A percentile compares a stretch with the other conserved stretches of the same genome.
These are phyloP conservation scores for Moelleriella libera DNA, from an alignment of 2,329 filamentous ascomycete genomes.

Conservation along the genomic window DNA sequence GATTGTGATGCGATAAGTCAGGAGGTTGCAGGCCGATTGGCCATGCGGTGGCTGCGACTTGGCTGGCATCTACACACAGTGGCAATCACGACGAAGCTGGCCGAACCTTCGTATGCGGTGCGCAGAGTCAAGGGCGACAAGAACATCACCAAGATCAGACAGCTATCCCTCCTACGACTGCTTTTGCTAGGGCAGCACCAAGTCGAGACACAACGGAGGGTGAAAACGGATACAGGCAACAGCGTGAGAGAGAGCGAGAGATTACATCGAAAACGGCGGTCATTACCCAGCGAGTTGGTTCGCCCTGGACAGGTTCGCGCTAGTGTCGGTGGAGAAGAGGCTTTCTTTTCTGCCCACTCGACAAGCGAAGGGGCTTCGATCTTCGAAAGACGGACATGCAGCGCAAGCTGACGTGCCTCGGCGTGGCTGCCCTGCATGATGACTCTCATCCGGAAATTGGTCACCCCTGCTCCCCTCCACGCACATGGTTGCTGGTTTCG, in stretches of 20 bases:
- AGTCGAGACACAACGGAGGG: neutral
- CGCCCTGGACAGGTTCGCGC: neutral
- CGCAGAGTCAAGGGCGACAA: neutral
- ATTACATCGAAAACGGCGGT: neutral
- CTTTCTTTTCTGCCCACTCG: neutral
- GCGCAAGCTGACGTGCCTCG: too few species aligned
- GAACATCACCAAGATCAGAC: neutral
- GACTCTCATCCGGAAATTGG: conserved; percentile 3
- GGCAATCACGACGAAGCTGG: too few species aligned
- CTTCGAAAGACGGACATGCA: too few species aligned
- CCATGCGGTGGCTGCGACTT: too few species aligned
- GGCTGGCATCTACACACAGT: neutral
- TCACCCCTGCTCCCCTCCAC: neutral
- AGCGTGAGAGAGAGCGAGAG: neutral
- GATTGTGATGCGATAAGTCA: too few species aligned
- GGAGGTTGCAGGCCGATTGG: too few species aligned
- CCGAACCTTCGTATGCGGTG: too few species aligned
- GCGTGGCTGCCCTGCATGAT: neutral
- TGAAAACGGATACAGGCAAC: neutral
- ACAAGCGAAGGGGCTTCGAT: neutral
- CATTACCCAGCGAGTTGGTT: neutral
- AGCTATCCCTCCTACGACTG: neutral
- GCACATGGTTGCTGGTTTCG: neutral
- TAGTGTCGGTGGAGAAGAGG: neutral
- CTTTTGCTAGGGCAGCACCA: neutral